These are phyloP conservation scores for Backusella tarrabulga DNA, from an alignment of 192 early-diverging fungal genomes.

Conservation along the genomic window DNA sequence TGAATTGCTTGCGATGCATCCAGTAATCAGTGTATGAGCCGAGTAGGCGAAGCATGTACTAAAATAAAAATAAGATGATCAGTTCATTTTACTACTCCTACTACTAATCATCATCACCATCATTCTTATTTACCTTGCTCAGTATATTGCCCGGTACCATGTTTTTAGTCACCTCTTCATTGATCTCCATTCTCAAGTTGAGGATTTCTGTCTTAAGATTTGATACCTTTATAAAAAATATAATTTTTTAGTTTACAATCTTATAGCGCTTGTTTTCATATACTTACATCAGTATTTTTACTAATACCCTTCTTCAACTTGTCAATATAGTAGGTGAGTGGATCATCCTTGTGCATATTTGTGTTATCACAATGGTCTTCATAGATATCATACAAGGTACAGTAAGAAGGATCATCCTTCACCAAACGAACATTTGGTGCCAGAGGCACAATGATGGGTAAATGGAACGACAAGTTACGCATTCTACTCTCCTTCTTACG, in stretches of 20 bases:
- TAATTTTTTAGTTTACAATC: neutral
- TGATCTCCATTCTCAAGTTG: conserved; percentile 82
- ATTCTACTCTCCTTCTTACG: conserved; percentile 79
- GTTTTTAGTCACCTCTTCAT: conserved; percentile 81
- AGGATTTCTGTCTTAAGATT: conserved; percentile 62
- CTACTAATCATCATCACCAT: too few species aligned
- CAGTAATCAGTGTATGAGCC: conserved; percentile 86
- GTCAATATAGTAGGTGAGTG: conserved; percentile 77
- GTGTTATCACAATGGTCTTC: conserved; percentile 78
- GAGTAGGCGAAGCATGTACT: conserved; percentile 75
- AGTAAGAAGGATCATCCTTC: conserved; percentile 87
- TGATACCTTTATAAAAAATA: conserved; percentile 17
- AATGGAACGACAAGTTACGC: conserved; percentile 76
- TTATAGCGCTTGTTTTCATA: neutral
- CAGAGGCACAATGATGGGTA: conserved; percentile 91
- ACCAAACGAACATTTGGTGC: conserved; percentile 92
- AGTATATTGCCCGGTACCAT: conserved; percentile 87
- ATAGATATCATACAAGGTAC: conserved; percentile 90
- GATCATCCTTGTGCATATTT: conserved; percentile 84
- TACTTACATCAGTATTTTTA: conserved; percentile 53
- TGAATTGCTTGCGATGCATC: conserved; percentile 94
- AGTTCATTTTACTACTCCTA: neutral
- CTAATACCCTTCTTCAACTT: conserved; percentile 66
- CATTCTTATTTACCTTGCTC: conserved; percentile 55
- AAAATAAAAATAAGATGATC: neutral